A percentile compares a stretch with the other conserved stretches of the same genome.
Evolutionary conservation across 768 basidiomycete genomes (phyloP).

Genomic region (Agaricus sinodeliciosus): DNA sequence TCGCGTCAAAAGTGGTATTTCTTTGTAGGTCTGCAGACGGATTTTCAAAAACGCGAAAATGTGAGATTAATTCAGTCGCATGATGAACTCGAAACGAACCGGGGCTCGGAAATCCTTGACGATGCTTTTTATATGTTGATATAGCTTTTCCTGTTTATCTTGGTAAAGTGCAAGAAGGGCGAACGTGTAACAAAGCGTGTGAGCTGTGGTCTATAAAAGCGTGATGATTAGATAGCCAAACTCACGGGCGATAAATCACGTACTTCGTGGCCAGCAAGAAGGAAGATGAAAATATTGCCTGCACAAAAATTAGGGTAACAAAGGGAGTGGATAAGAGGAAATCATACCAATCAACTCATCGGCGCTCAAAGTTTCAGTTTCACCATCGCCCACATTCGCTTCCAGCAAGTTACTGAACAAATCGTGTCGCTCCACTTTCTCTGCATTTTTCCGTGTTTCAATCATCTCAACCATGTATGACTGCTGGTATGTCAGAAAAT

Average conservation of each 20-base stretch:
- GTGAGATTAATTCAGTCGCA: too few species aligned
- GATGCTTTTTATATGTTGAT: slow-evolving; percentile 25
- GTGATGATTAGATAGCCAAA: neutral
- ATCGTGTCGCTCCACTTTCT: slow-evolving; percentile 37
- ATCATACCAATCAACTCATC: slow-evolving; percentile 30
- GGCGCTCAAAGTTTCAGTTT: slow-evolving; percentile 26
- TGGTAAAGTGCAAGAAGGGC: slow-evolving; percentile 37
- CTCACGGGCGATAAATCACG: neutral
- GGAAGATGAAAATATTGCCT: slow-evolving; percentile 39
- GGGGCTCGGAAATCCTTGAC: slow-evolving; percentile 18
- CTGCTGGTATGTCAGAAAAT: slow-evolving; percentile 5
- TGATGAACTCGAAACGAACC: neutral
- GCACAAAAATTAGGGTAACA: neutral
- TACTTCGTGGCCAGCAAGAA: slow-evolving; percentile 55
- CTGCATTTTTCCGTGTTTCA: slow-evolving; percentile 25
- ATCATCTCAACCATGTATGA: slow-evolving; percentile 48
- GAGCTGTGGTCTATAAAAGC: slow-evolving; percentile 27
- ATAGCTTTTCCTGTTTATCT: slow-evolving; percentile 39
- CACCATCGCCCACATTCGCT: slow-evolving; percentile 31
- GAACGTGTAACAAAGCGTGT: slow-evolving; percentile 33
- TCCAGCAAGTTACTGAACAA: slow-evolving; percentile 43
- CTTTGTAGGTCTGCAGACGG: slow-evolving; percentile 19
- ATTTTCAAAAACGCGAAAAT: too few species aligned
- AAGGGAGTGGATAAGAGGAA: neutral
- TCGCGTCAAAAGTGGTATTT: slow-evolving; percentile 23